Conservation (phyloP, 2,329 filamentous ascomycete species). For the Fusarium tricinctum region DNA sequence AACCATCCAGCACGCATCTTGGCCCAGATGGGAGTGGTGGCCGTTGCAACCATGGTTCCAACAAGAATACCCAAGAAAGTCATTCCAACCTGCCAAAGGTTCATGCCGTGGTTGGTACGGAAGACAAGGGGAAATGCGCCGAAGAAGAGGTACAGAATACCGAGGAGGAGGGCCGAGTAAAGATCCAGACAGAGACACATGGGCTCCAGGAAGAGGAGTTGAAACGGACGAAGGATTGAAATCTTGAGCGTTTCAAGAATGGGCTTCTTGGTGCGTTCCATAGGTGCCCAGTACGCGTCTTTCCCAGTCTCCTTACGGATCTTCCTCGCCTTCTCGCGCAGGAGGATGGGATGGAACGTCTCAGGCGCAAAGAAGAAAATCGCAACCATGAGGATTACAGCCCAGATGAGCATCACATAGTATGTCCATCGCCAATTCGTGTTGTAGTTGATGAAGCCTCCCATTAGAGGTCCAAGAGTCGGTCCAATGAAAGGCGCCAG, state of each 20-base stretch:
- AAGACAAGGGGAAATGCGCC: conserved; percentile 88
- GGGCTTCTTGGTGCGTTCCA: conserved; percentile 10
- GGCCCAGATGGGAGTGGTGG: conserved; percentile 34
- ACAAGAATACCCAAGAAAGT: conserved; percentile 34
- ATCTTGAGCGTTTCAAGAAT: conserved; percentile 3
- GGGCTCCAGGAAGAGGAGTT: conserved; percentile 80
- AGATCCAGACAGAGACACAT: conserved; percentile 85
- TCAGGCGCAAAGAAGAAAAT: conserved; percentile 38
- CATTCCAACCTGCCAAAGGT: conserved; percentile 67
- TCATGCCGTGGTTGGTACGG: conserved; percentile 76
- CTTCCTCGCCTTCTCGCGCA: conserved; percentile 28
- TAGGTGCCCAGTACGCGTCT: conserved; percentile 7
- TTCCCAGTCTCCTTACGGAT: conserved; percentile 32
- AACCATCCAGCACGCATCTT: conserved; percentile 17
- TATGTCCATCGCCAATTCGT: conserved; percentile 41
- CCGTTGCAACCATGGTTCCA: conserved; percentile 12
- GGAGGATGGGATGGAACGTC: conserved; percentile 40
- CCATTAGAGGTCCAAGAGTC: conserved; percentile 33
- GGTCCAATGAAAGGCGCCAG: conserved; percentile 41
- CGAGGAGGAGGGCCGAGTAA: conserved; percentile 83
- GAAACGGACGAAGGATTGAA: conserved; percentile 74
- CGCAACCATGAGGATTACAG: conserved; percentile 14
- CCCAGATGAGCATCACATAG: conserved; percentile 43
- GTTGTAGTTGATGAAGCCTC: conserved; percentile 42
- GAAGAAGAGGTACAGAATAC: conserved; percentile 88